A percentile compares a stretch with the other conserved stretches of the same genome.
Conservation (phyloP, 2,329 filamentous ascomycete species). For the Stachybotrys echinatus region DNA sequence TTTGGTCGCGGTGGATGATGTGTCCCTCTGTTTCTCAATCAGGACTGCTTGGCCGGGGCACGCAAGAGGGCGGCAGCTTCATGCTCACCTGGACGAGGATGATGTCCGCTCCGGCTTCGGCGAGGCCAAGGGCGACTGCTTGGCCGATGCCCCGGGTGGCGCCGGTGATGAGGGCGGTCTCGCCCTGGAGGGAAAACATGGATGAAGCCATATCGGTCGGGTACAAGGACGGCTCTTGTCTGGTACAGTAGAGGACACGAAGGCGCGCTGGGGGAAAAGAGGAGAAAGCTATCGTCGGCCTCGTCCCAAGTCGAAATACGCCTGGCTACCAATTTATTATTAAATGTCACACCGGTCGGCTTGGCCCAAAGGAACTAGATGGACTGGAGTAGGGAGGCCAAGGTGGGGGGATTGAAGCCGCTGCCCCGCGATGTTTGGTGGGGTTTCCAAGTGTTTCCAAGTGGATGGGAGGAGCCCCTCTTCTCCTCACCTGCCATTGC, state of each 20-base stretch:
- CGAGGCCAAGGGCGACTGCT: constrained; percentile 50
- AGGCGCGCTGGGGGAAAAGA: not conserved
- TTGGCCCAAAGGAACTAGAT: too few relatives aligned
- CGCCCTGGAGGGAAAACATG: constrained; percentile 49
- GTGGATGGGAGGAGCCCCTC: too few relatives aligned
- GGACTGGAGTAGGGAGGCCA: too few relatives aligned
- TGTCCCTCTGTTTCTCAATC: constrained; percentile 29
- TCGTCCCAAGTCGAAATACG: too few relatives aligned
- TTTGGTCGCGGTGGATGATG: constrained; percentile 46
- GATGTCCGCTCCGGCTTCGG: constrained; percentile 54
- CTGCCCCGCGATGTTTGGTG: not conserved
- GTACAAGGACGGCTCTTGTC: not conserved
- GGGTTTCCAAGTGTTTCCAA: not conserved
- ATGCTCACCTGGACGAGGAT: constrained; percentile 50
- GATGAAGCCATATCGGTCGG: constrained; percentile 25
- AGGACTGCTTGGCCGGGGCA: not conserved
- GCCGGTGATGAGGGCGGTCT: constrained; percentile 53
- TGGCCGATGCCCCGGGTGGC: constrained; percentile 54
- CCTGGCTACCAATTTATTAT: too few relatives aligned
- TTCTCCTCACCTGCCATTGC: not conserved
- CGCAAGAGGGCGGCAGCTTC: constrained; percentile 4
- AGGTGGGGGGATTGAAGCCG: not conserved
- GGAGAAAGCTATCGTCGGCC: not conserved
- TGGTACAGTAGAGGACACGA: not conserved
- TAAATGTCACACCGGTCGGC: too few relatives aligned